phyloP scores from a whole-genome alignment of 306 rosid species.

The Cucurbita argyrosperma region DNA sequence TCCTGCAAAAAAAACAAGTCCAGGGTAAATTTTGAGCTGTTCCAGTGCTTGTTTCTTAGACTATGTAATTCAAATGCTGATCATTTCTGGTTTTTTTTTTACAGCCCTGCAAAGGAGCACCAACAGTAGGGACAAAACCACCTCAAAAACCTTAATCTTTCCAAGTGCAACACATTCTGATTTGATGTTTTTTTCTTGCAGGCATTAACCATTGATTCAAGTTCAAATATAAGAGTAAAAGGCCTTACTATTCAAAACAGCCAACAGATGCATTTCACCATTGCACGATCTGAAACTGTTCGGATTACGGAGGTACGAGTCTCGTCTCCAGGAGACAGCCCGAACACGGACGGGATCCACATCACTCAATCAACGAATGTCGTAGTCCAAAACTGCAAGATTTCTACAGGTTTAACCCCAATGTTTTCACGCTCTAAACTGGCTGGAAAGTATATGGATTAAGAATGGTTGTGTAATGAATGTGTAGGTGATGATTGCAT shows the following conservation, averaged over 20 bases:
- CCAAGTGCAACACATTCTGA: background rate
- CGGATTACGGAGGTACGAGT: conserved; percentile 48
- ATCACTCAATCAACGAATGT: conserved; percentile 81
- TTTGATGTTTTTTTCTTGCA: conserved; percentile 21
- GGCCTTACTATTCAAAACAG: conserved; percentile 62
- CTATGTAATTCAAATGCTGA: background rate
- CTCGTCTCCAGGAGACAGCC: conserved; percentile 71
- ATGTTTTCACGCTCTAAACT: background rate
- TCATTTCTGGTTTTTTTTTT: background rate
- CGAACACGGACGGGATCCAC: conserved; percentile 64
- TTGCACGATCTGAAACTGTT: conserved; percentile 54
- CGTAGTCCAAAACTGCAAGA: conserved; percentile 46
- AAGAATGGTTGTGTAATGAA: background rate
- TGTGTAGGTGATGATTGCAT: conserved; percentile 89
- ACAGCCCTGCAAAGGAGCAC: conserved; percentile 95
- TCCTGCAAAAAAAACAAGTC: conserved; percentile 91
- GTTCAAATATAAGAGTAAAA: conserved; percentile 52
- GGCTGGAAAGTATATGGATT: background rate
- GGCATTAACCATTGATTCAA: conserved; percentile 82
- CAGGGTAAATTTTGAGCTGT: conserved; percentile 29
- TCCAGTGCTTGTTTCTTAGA: background rate
- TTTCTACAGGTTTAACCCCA: conserved; percentile 62
- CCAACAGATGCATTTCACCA: conserved; percentile 84
- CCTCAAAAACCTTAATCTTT: background rate
- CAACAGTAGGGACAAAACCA: conserved; percentile 55